Conservation (phyloP, 345 rosid genomes). For the Lenwebbia sp. region DNA sequence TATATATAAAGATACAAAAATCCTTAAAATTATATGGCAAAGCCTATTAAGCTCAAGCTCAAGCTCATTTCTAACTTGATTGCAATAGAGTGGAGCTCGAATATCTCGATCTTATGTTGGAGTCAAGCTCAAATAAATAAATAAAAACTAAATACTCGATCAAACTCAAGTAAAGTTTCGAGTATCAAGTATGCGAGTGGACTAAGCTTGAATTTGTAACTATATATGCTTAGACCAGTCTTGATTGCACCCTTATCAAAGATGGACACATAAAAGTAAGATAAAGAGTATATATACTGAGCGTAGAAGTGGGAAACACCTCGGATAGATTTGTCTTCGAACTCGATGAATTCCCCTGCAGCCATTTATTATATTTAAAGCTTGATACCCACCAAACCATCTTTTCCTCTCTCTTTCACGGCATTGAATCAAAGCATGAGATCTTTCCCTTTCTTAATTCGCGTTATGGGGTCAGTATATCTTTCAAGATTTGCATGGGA, state of each 20-base stretch:
- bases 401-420: neutral
- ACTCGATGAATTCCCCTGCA: neutral
- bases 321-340: neutral
- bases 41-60: neutral
- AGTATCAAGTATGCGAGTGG: neutral
- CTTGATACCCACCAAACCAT: neutral
- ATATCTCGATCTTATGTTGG: neutral
- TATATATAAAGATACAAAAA: no score
- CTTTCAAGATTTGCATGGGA: neutral
- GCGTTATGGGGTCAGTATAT: neutral
- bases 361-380: neutral
- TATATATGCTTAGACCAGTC: neutral
- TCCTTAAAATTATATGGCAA: no score
- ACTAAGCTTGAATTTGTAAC: neutral
- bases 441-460: neutral
- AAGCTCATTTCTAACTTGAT: neutral
- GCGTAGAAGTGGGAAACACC: neutral
- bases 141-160: neutral
- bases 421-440: neutral
- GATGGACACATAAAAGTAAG: neutral
- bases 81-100: neutral
- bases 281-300: neutral
- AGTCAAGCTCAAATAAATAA: neutral
- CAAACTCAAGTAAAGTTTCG: neutral
- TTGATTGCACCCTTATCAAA: neutral